Conservation (phyloP, 129 eudicot genomes). For the Tagetes erecta region DNA sequence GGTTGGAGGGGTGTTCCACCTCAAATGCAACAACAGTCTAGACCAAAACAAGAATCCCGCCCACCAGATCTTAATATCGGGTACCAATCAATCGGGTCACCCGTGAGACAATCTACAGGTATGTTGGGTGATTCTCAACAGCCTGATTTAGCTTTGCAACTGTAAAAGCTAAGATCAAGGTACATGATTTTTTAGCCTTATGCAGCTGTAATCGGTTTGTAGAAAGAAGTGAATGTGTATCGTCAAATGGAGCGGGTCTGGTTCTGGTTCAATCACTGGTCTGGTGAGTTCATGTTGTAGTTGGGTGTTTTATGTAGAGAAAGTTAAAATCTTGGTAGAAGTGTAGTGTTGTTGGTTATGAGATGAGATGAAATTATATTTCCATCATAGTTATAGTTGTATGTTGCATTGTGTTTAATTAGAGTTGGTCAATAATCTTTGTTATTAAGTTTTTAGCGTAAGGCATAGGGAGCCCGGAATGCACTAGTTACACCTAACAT, state of each 20-base stretch:
- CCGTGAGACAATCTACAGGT: slow-evolving; percentile 69
- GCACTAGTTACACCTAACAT: no score
- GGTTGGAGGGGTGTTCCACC: slow-evolving; percentile 63
- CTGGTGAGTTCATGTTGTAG: slow-evolving; percentile 5
- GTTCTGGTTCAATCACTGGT: not conserved
- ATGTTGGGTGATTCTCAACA: slow-evolving; percentile 87
- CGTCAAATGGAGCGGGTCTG: not conserved
- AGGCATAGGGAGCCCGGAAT: no score
- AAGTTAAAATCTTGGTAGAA: slow-evolving; percentile 7
- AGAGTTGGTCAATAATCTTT: not conserved
- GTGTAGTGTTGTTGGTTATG: slow-evolving; percentile 22
- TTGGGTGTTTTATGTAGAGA: slow-evolving; percentile 1
- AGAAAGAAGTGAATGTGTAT: slow-evolving; percentile 8
- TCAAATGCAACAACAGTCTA: slow-evolving; percentile 48
- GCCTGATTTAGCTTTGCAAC: slow-evolving; percentile 95
- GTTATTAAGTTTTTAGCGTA: no score
- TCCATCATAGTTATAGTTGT: not conserved
- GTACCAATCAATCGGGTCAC: slow-evolving; percentile 80
- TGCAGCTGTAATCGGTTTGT: slow-evolving; percentile 5
- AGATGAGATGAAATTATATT: not conserved
- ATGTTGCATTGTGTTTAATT: not conserved
- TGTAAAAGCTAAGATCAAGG: slow-evolving; percentile 33
- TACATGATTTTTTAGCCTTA: slow-evolving; percentile 14
- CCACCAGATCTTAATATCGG: slow-evolving; percentile 88
- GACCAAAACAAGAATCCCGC: slow-evolving; percentile 71